These are phyloP conservation scores for Posidonia australis DNA, from an alignment of 106 monocot genomes.

Conservation along the genomic window DNA sequence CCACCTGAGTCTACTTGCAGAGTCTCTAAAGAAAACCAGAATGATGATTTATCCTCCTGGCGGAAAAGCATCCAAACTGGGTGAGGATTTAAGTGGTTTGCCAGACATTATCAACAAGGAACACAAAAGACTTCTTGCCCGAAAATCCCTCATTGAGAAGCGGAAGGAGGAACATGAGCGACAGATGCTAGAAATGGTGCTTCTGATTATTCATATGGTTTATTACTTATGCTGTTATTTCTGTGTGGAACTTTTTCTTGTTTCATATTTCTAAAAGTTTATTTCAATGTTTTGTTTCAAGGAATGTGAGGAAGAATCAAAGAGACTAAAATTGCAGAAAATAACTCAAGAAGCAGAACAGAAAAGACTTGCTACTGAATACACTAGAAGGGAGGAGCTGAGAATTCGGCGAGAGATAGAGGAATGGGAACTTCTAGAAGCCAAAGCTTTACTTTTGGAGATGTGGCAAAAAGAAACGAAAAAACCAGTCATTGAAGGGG, in stretches of 20 bases:
- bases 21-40: constrained; percentile 74
- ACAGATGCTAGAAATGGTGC: constrained; percentile 88
- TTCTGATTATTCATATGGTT: background rate
- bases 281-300: constrained; percentile 23
- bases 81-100: constrained; percentile 34
- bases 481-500: constrained; percentile 70
- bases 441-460: constrained; percentile 55
- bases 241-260: background rate
- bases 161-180: constrained; percentile 98
- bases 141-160: constrained; percentile 95
- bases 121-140: constrained; percentile 86
- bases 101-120: constrained; percentile 74
- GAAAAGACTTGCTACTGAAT: constrained; percentile 67
- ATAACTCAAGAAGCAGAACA: constrained; percentile 84
- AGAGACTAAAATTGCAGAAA: constrained; percentile 71
- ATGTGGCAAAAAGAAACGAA: constrained; percentile 53
- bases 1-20: constrained; percentile 52
- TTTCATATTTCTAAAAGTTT: background rate
- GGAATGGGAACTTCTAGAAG: constrained; percentile 63
- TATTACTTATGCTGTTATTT: constrained; percentile 1
- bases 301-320: constrained; percentile 93
- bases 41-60: constrained; percentile 50
- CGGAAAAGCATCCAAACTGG: constrained; percentile 34
- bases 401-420: constrained; percentile 78
- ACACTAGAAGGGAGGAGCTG: constrained; percentile 50